Base-by-base conservation (phyloP, 2,329 filamentous ascomycete genomes). In the Alternaria ventricosa region DNA sequence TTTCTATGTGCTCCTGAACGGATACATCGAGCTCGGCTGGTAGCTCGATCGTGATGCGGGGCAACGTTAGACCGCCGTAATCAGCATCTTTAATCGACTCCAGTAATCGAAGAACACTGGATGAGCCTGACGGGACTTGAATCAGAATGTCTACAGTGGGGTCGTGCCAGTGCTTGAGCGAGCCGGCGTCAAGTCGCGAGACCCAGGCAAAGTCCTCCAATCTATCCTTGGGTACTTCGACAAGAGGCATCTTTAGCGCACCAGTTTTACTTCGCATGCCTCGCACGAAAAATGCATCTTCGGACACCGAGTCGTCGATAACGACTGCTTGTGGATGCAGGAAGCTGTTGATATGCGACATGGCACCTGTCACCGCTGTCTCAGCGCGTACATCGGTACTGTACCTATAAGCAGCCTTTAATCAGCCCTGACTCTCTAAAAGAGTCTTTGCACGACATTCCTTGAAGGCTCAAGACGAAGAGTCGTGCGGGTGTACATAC, bases 41-140 rank as follows among this genome's bases (percentile, higher is more conserved):
- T 8, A 99, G 84, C 75, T 98, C 94, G 54, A 98, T 89, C 3
- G 92, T 97, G 50, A 99, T 83, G 65, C 91, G 89, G 4, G 94
- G 94, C 2, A 87, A 82, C 1, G 86, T 83, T 45, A 91, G 84
- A 0, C 90, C 90, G 50, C 88, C 86, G 75, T 94, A 95, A 75
- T 97, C 93, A 6, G 92, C 93, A 8, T 83, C 82, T 65, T 87
- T 84, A 25, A 99, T 84, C 5, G 94, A 97, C 63, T 87, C 87
- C 5, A 99, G 86, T 30, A 97, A 84, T 59, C 93, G 87, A 55
- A 93, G 87, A 28, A 97, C 91, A 11, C 92, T 94, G 3, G 92
- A 90, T 20, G 91, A 89, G 9, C 86, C 85, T 4, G 88, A 82
- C 7, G 89, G 87, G 1, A 92, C 93, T 63, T 96, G 92, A 9